Base-by-base conservation (phyloP, 75 land plant species). In the Larix kaempferi region DNA sequence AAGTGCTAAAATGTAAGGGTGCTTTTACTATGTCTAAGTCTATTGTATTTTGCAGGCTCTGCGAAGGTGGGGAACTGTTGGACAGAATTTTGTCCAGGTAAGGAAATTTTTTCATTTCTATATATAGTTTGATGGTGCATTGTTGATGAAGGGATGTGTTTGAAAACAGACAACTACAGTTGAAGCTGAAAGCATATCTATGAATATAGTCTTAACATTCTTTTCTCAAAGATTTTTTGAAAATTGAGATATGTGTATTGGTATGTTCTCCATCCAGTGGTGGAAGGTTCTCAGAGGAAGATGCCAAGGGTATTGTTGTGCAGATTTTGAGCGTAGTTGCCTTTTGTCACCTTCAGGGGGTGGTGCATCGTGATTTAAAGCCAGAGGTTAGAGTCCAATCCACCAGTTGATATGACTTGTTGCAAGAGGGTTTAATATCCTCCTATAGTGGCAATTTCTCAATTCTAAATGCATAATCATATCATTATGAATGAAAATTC, bases 321-420 rank as follows among this genome's bases (percentile, higher is more conserved):
- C 96, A 93, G 71, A 93, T 93, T 66, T 80, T 93, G 56, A 92
- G 85, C 80, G 89, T 90, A 75, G 94, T 89, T 62, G 84, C 95
- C 29, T 93, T 93, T 79, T 93, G 95, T 72, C 96, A 93, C 75
- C 92, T 93, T 61, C 96, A 93, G 73, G 96, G 96, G 58, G 96
- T 93, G 74, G 96, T 93, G 26, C 96, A 93, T 63, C 95, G 95
- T 62, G 96, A 93, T 82, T 77, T 93, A 26, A 93, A 93, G 76
- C 96, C 96, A 58, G 96, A 93, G 96, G 96, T 94, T n/a, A 74
- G 76, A 56, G 54, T 74, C 29, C 23, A 22, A 15, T 74, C 76
- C 37, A 26, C 35, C 14, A 39, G 25, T 74, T 25, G 23, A 6
- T 56, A 10, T 57, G 29, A 56, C 17, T 74, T 54, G 5, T 7